Conservation (phyloP, 2,329 filamentous ascomycete species). For the Aureobasidium sp. region DNA sequence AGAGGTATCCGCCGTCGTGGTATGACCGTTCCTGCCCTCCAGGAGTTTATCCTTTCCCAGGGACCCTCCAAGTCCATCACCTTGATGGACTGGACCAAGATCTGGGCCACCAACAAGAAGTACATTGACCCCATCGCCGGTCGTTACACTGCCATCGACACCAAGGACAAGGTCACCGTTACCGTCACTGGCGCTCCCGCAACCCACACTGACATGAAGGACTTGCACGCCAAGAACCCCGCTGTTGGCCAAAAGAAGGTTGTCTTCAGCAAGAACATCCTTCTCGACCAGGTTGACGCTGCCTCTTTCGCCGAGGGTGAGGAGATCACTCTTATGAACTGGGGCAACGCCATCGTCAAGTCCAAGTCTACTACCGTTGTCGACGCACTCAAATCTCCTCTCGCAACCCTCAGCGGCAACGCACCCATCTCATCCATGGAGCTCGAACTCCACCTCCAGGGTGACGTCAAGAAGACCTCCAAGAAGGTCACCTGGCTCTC, state of each 20-base stretch:
- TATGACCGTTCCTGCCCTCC: conserved; percentile 65
- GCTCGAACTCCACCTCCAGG: conserved; percentile 80
- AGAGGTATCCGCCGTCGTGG: conserved; percentile 71
- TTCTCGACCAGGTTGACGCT: conserved; percentile 82
- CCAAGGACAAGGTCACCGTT: conserved; percentile 62
- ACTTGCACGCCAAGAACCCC: conserved; percentile 83
- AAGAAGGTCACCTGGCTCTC: conserved; percentile 97
- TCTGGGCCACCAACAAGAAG: conserved; percentile 43
- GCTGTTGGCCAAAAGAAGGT: conserved; percentile 81
- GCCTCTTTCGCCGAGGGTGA: conserved; percentile 73
- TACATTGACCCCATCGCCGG: conserved; percentile 37
- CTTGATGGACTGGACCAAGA: conserved; percentile 68
- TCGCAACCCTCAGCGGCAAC: conserved; percentile 40
- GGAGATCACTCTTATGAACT: conserved; percentile 93
- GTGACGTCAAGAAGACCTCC: conserved; percentile 88
- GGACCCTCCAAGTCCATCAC: conserved; percentile 73
- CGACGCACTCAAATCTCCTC: conserved; percentile 30
- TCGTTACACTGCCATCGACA: conserved; percentile 47
- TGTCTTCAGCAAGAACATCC: conserved; percentile 62
- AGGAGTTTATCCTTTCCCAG: conserved; percentile 74
- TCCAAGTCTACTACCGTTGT: conserved; percentile 48
- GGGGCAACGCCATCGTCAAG: conserved; percentile 81
- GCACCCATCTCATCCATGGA: conserved; percentile 57
- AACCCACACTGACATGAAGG: conserved; percentile 61
- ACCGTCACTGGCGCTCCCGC: conserved; percentile 20